Evolutionary conservation across 768 basidiomycete genomes (phyloP).

Genomic region (Sutorius australiensis): DNA sequence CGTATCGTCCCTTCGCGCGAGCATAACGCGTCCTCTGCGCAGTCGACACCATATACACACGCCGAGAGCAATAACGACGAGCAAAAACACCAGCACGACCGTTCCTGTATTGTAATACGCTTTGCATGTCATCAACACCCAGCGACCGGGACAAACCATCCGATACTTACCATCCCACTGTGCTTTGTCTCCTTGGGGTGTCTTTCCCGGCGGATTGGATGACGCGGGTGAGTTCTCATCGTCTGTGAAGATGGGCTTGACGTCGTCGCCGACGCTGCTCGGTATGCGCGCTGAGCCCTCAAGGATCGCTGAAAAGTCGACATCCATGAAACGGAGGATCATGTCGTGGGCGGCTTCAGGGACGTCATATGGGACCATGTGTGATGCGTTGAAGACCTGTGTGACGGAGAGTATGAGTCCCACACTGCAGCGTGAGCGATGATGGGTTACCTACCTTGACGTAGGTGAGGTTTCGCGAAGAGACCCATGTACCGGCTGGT

Average conservation of each 20-base stretch:
- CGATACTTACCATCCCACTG: slow-evolving; percentile 78
- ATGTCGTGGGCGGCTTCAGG: slow-evolving; percentile 92
- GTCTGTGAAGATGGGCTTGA: slow-evolving; percentile 62
- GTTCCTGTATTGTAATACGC: slow-evolving; percentile 96
- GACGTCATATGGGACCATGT: slow-evolving; percentile 91
- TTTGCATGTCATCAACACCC: slow-evolving; percentile 25
- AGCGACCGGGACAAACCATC: background rate
- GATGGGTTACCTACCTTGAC: slow-evolving; percentile 56
- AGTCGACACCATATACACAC: slow-evolving; percentile 76
- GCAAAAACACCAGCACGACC: slow-evolving; percentile 74
- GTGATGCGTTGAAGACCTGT: slow-evolving; percentile 88
- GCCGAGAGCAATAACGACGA: slow-evolving; percentile 66
- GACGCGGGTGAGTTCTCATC: slow-evolving; percentile 38
- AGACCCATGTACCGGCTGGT: slow-evolving; percentile 88
- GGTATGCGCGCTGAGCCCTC: slow-evolving; percentile 81
- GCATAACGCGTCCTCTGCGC: slow-evolving; percentile 28
- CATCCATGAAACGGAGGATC: slow-evolving; percentile 96
- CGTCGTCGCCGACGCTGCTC: slow-evolving; percentile 68
- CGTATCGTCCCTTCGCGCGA: slow-evolving; percentile 6
- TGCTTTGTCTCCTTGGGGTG: slow-evolving; percentile 74
- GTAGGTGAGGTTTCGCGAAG: slow-evolving; percentile 87
- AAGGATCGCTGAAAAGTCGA: slow-evolving; percentile 78
- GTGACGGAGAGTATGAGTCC: background rate
- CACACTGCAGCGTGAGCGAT: background rate
- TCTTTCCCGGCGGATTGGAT: slow-evolving; percentile 43